A percentile compares a stretch with the other conserved stretches of the same genome.
Evolutionary conservation across 768 basidiomycete genomes (phyloP).

Genomic region (Coprinopsis strossmayeri): DNA sequence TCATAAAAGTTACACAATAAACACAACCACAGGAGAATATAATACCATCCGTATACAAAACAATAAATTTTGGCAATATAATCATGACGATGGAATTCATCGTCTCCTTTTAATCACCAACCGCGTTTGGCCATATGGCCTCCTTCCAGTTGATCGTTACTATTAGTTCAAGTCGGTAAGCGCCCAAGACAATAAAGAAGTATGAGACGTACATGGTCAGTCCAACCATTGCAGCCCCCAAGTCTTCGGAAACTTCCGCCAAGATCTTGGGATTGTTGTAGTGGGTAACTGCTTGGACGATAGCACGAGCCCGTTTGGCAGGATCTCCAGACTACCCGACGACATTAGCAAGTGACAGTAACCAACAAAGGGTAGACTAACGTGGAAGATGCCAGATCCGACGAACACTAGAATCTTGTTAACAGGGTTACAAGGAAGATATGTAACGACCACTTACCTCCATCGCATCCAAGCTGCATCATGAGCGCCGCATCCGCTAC

Average conservation of each 20-base stretch:
- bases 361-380: conserved; percentile 27
- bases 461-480: conserved; percentile 98
- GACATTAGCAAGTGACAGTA: neutral
- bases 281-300: conserved; percentile 97
- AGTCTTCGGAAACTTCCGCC: conserved; percentile 83
- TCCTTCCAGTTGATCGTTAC: conserved; percentile 62
- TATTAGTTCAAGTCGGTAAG: conserved; percentile 20
- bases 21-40: no score
- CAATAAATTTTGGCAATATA: no score
- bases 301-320: conserved; percentile 88
- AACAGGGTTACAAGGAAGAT: conserved; percentile 8
- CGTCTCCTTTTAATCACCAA: no score
- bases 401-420: conserved; percentile 68
- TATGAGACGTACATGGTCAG: conserved; percentile 64
- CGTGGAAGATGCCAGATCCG: conserved; percentile 95
- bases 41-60: no score
- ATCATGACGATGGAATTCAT: no score
- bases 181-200: no score
- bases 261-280: conserved; percentile 91
- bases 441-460: conserved; percentile 50
- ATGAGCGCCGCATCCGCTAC: conserved; percentile 92
- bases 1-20: no score
- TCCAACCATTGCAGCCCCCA: conserved; percentile 93
- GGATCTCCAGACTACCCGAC: conserved; percentile 81
- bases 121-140: conserved; percentile 17